Conservation (phyloP, 2,329 filamentous ascomycete genomes). For the Neopestalotiopsis sp. region DNA sequence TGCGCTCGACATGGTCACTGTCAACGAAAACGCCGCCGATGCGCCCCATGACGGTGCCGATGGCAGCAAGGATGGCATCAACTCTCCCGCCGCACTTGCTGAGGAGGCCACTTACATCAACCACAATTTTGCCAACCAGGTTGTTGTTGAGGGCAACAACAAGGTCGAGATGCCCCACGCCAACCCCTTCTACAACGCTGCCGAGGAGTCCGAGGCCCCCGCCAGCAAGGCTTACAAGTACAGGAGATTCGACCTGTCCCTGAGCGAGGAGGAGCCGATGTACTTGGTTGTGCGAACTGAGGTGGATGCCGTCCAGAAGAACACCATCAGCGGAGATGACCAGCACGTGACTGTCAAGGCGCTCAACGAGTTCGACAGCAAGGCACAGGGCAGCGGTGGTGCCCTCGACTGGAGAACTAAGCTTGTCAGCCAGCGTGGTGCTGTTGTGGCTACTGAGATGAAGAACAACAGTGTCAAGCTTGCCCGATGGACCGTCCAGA, state of each 20-base stretch:
- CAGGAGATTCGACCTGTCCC: conserved; percentile 92
- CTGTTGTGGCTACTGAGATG: conserved; percentile 98
- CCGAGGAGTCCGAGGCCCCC: conserved; percentile 90
- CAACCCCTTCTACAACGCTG: conserved; percentile 97
- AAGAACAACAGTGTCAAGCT: conserved; percentile 99
- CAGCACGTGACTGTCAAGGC: conserved; percentile 93
- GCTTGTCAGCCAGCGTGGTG: conserved; percentile 91
- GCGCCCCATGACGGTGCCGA: conserved; percentile 91
- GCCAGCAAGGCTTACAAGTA: conserved; percentile 99
- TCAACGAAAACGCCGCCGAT: conserved; percentile 98
- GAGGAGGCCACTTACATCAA: conserved; percentile 99
- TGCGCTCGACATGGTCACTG: conserved; percentile 94
- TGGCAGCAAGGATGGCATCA: conserved; percentile 91
- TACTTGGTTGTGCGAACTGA: conserved; percentile 94
- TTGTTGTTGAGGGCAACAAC: conserved; percentile 82
- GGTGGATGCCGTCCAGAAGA: conserved; percentile 94
- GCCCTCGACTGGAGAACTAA: conserved; percentile 97
- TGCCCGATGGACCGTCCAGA: conserved; percentile 95
- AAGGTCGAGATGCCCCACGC: conserved; percentile 86
- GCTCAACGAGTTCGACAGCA: conserved; percentile 98
- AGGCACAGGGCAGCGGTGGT: conserved; percentile 92
- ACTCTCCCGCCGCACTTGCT: conserved; percentile 90
- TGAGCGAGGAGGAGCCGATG: conserved; percentile 92
- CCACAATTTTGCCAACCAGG: conserved; percentile 98
- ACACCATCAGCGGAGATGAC: conserved; percentile 88